Base-by-base conservation (phyloP, 768 basidiomycete genomes). In the Floccularia luteovirens region DNA sequence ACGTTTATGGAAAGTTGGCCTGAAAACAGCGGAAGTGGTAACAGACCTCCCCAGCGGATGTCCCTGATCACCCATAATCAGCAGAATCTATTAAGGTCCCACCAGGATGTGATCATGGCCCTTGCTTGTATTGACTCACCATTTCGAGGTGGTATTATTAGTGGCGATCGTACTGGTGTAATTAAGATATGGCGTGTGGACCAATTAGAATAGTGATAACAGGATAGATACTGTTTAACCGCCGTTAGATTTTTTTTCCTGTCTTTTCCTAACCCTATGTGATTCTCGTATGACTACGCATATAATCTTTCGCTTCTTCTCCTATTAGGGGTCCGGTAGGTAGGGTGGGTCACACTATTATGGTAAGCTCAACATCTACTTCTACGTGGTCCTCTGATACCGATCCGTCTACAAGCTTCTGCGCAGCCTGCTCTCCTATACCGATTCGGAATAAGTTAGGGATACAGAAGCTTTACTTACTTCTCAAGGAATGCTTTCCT, bases 111-210 rank as follows among this genome's bases (percentile, higher is more conserved):
- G 2, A 77, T 98, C 14, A 90, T 87, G 4, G 79, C 86, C 1
- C 60, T 99, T 24, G 79, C 79, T 0, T 87, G 84, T 47, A 79
- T 99, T 39, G 90, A 96, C 47, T 83, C 92, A 1, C 91, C 94
- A 1, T 97, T 97, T 62, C 75, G 88, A 40, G 91, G 90, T 19
- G 88, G 90, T 1, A 74, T 96, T 33, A 75, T 97, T n/a, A 91
- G 85, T 46, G 94, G 87, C 1, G 94, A 98, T 57, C 72, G 90
- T 34, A 72, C 82, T 16, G 96, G 96, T 2, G 80, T 82, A 14
- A 73, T 98, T 48, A 97, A 96, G 58, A 85, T 96, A 0, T 98
- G 86, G 85, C 71, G 81, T 43, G 74, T 87, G 16, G 86, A 88
- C 16, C 53, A 63, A 32, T 57, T 66, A 3, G 73, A 74, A 23